Evolutionary conservation across 73 alveolate species (phyloP), one percentile per base, ranked within the genome.

Genomic region (Paramecium caudatum): DNA sequence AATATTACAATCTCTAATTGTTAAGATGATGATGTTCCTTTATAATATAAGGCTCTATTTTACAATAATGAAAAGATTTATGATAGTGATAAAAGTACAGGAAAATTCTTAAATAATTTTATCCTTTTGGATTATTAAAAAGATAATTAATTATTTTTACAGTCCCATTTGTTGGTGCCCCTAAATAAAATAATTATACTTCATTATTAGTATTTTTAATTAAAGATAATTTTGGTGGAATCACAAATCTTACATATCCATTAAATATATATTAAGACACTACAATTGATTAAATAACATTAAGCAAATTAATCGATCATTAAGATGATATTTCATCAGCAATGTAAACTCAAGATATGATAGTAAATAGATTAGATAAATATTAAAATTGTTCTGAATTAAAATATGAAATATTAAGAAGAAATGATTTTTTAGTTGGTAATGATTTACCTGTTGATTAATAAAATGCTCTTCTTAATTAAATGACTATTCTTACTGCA

Each of bases 131-230:
- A 55, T 55, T 55, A 55, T 55, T 21, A 55, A 55, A 27, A 37
- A 0, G 30, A 55, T 23, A 55, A 8, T 10, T 27, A 37, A 23
- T 19, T 55, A 3, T 1, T 1, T 27, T 55, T 55, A 6, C 19
- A 55, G 30, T 55, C 10, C 80, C 80, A 55, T 55, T 55, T 21
- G 80, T 55, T 19, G 80, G 80, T 23, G 46, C 80, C 9, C 13
- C 23, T 27, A 1, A 55, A 55, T 23, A 37, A 5, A 3, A 1
- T 10, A 55, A 55, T 23, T 55, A 19, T 17, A 55, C 80, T 8
- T 55, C 80, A 27, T 23, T 55, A 16, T 8, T 55, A 55, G 41
- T 55, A 7, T 23, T 55, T 10, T 27, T 55, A 43, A 55, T 55
- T 43, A 55, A 55, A 23, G 80, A 55, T 21, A 23, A 55, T 3